Evolutionary conservation across 1,139 yeast species (phyloP).

Genomic region (Candida albicans): DNA sequence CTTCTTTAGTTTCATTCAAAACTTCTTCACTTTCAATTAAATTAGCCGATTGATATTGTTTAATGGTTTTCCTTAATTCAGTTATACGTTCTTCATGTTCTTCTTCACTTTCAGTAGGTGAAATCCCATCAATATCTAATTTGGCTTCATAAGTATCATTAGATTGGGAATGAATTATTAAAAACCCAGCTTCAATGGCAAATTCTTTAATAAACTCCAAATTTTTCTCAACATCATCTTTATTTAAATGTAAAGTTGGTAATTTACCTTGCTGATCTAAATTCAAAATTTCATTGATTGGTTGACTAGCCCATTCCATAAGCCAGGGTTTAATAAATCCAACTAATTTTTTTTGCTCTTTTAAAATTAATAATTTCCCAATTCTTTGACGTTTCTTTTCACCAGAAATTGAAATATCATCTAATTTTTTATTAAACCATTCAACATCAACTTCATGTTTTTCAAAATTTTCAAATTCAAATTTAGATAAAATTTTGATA

Average conservation of each 20-base stretch:
- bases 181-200: slow-evolving; percentile 65
- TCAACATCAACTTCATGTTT: slow-evolving; percentile 80
- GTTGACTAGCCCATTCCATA: slow-evolving; percentile 37
- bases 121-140: slow-evolving; percentile 74
- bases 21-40: slow-evolving; percentile 63
- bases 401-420: slow-evolving; percentile 73
- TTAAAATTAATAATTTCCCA: slow-evolving; percentile 66
- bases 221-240: slow-evolving; percentile 48
- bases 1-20: slow-evolving; percentile 57
- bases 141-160: slow-evolving; percentile 55
- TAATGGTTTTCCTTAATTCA: slow-evolving; percentile 47
- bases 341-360: slow-evolving; percentile 68
- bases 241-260: slow-evolving; percentile 49
- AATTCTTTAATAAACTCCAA: slow-evolving; percentile 60
- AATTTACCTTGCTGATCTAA: slow-evolving; percentile 47
- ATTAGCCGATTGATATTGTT: slow-evolving; percentile 72
- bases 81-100: slow-evolving; percentile 53
- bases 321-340: slow-evolving; percentile 71
- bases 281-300: slow-evolving; percentile 29
- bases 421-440: slow-evolving; percentile 87
- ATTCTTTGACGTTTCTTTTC: slow-evolving; percentile 63
- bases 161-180: slow-evolving; percentile 61
- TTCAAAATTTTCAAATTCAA: slow-evolving; percentile 81
- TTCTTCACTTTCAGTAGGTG: slow-evolving; percentile 62
- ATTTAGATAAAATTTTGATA: slow-evolving; percentile 66